Evolutionary conservation across 768 basidiomycete genomes (phyloP), one percentile per base, ranked within the genome.

Genomic region (Auricularia auricula-judae): DNA sequence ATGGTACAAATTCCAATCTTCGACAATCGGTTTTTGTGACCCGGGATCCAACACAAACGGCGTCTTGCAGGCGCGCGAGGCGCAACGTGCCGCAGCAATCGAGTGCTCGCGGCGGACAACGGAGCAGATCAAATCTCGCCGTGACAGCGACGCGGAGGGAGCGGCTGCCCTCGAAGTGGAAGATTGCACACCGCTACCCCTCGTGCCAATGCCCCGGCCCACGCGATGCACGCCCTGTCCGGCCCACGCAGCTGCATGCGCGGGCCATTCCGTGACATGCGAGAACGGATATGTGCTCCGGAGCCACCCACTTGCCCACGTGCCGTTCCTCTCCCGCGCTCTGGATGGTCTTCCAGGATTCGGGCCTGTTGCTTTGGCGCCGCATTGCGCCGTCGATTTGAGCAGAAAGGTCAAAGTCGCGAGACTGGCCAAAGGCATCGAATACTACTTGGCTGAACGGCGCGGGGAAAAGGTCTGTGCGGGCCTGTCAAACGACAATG

Each of bases 21-120:
- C 85, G 2, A 72, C 79, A 11, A 85, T 93, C 68, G 91, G 92
- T 3, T 93, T 84, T 74, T 93, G 91, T 71, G 84, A 89, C 67
- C 74, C 81, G 42, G 86, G 83, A 21, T 82, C 73, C 64, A 76
- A 78, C 67, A 87, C 85, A 35, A 93, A 88, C 72, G 72, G 68
- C 29, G 76, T 77, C 2, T 74, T 91, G 61, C 82, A 83, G 65
- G 75, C 73, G 14, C 68, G 85, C 21, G 78, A 80, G 54, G 75
- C 74, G 4, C 75, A 75, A 53, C 74, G 81, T 63, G 70, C 75
- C n/a, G 80, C 81, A 42, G 74, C 82, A 14, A 79, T 82, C 60
- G 75, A 77, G 56, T 90, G 89, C 72, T 80, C 85, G 67, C 75
- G 74, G 67, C 65, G 59, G 23, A 33, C 64, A 29, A 64, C 43